These are phyloP conservation scores for Saccharomycopsis sp. DNA, from an alignment of 805 yeast genomes.

Conservation along the genomic window DNA sequence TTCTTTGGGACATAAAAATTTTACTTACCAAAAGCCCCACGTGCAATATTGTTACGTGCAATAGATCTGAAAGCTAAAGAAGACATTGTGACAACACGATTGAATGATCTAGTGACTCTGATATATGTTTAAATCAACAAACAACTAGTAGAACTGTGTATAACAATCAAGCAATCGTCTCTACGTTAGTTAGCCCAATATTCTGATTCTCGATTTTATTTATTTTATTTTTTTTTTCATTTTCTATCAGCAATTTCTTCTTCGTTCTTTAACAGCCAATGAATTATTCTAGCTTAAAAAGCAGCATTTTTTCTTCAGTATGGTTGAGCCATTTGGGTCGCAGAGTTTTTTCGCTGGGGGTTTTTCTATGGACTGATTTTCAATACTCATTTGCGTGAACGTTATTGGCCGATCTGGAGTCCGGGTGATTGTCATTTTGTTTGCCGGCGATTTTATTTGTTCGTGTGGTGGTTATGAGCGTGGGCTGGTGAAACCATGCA, in stretches of 20 bases:
- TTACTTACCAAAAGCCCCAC: slow-evolving; percentile 32
- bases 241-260: slow-evolving; percentile 1
- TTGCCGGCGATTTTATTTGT: slow-evolving; percentile 1
- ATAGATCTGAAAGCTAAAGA: slow-evolving; percentile 41
- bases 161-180: background rate
- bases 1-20: too few species aligned
- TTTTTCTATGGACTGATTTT: background rate
- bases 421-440: background rate
- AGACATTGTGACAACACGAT: slow-evolving; percentile 29
- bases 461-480: background rate
- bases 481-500: background rate
- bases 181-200: background rate
- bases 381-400: background rate
- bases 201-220: background rate
- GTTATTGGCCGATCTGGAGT: background rate
- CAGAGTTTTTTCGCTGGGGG: too few species aligned
- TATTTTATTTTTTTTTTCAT: background rate
- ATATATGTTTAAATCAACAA: background rate
- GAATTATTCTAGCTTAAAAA: background rate
- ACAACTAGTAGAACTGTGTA: background rate
- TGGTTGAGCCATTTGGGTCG: background rate
- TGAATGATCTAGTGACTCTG: too few species aligned
- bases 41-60: slow-evolving; percentile 34
- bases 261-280: background rate
- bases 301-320: background rate